Evolutionary conservation across 2,329 filamentous ascomycete genomes (phyloP), one percentile per base, ranked within the genome.

Genomic region (Fusarium sp.): DNA sequence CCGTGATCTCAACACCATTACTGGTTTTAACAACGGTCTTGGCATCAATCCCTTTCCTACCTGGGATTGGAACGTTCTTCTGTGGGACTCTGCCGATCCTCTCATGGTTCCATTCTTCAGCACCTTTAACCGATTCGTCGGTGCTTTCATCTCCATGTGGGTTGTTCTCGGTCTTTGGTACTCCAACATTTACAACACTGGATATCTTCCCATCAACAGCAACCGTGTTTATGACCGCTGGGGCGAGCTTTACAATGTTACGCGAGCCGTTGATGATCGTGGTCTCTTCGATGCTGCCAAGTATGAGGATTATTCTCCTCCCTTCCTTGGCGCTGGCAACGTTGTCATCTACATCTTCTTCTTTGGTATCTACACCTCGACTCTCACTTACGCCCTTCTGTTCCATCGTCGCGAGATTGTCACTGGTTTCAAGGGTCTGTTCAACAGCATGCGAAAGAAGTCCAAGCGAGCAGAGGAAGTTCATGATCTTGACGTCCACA

Each of bases 81-180:
- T 83, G 6, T 81, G 80, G 80, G 80, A 81, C 53, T 81, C 80
- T 42, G 75, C 80, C 70, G 82, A 84, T 60, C 83, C 83, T 2
- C 78, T 84, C 56, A 84, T 85, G 81, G 80, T 84, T 10, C 85
- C 86, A 6, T 86, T 85, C 74, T 86, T 89, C 78, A 87, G 86
- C 29, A 90, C 89, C 45, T 82, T 88, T 58, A 92, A 92, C 77
- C 87, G 86, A 24, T 82, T 90, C 66, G 79, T 89, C 46, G 89
- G 89, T 30, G 83, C 87, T 52, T 82, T 89, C 15, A 68, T 87
- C 34, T 86, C 84, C 45, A 84, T 85, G 71, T 85, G 87, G 79
- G 80, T 91, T 16, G 81, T 88, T 16, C 77, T 87, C 4, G 86
- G 80, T 27, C 75, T 91, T 11, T 90, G 89, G 80, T 92, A 87